Evolutionary conservation across 192 early-diverging fungal species (phyloP), one percentile per base, ranked within the genome.

Genomic region (Rhizoclosmatium globosum): DNA sequence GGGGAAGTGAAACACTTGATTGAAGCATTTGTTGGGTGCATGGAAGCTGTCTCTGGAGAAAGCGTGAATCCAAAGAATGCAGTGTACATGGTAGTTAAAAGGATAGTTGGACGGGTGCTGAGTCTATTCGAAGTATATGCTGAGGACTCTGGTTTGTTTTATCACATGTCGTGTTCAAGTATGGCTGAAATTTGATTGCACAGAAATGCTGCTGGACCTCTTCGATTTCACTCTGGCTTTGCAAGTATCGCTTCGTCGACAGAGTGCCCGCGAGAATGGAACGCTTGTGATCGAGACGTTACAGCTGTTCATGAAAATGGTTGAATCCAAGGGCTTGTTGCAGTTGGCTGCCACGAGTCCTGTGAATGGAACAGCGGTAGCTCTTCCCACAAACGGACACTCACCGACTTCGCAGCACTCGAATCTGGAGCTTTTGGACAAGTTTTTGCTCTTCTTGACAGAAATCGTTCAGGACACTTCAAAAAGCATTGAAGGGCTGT

Each of bases 151-250:
- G 71, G 79, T 80, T 31, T 31, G 31, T 31, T 31, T 31, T 31
- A 31, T 31, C 31, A 31, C 31, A 2, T 39, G 42, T 53, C 0
- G 57, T 15, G 0, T 44, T 42, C 39, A 64, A 2, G 3, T 61
- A 41, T 11, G 11, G 70, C 19, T 39, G 19, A 7, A 44, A 71
- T 50, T 78, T 69, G 9, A n/a, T 41, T 9, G 19, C 17, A 21
- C 39, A 80, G 79, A 44, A 31, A 80, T 80, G 72, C 46, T 80
- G 11, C 73, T 65, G 21, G 58, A 43, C 31, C 64, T 80, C 4
- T 74, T 80, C 23, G 74, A 80, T 43, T 80, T 76, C 72, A 80
- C 65, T 64, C 46, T 68, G 48, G 50, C 56, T 58, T 64, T 80
- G 15, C 62, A 78, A n/a, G 48, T 41, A 23, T 76, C 62, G 23